phyloP scores from a whole-genome alignment of 345 rosid genomes.

The Boechera stricta region DNA sequence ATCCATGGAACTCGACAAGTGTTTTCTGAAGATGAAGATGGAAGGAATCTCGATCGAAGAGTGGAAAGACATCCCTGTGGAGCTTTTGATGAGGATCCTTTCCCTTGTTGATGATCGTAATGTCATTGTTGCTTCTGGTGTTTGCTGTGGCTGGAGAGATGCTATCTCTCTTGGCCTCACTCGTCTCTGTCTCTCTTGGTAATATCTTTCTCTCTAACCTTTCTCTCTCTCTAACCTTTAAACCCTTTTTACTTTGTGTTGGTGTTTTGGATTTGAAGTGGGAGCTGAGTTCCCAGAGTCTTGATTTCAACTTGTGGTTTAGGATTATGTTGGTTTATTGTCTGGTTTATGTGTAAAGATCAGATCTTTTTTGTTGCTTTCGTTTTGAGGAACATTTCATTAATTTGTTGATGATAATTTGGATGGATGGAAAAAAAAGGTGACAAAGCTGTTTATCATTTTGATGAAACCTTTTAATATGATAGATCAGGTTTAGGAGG shows the following conservation, averaged over 20 bases:
- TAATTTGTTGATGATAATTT: background rate
- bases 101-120: constrained; percentile 82
- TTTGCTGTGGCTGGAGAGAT: constrained; percentile 94
- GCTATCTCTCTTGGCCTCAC: constrained; percentile 78
- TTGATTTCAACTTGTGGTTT: constrained; percentile 21
- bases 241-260: background rate
- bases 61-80: constrained; percentile 94
- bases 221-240: background rate
- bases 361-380: constrained; percentile 11
- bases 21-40: constrained; percentile 71
- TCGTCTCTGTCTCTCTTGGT: constrained; percentile 85
- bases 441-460: background rate
- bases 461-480: background rate
- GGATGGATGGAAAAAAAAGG: background rate
- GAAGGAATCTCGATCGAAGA: constrained; percentile 57
- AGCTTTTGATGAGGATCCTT: constrained; percentile 71
- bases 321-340: constrained; percentile 3
- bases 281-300: constrained; percentile 2
- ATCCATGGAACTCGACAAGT: constrained; percentile 61
- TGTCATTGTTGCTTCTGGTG: constrained; percentile 80
- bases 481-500: background rate
- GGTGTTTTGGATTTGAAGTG: constrained; percentile 1
- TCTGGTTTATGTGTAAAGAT: constrained; percentile 26
- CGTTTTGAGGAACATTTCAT: background rate
- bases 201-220: constrained; percentile 1